A percentile compares a stretch with the other conserved stretches of the same genome.
These are phyloP conservation scores for Cornus controversa DNA, from an alignment of 148 eudicot species.

Conservation along the genomic window DNA sequence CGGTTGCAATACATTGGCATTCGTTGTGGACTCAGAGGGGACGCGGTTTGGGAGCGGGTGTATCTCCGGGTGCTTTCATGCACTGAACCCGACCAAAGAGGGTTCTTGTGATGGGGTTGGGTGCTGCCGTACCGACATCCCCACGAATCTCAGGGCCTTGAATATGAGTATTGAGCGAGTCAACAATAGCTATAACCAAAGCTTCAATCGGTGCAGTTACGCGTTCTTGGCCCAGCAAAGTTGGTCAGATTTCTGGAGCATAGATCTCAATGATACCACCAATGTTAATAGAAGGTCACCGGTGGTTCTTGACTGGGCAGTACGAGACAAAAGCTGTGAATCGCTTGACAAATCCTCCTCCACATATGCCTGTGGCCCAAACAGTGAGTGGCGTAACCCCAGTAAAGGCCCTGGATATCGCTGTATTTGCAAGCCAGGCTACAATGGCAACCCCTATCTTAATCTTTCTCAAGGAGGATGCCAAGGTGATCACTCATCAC, in stretches of 20 bases:
- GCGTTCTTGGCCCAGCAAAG: neutral
- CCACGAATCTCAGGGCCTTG: neutral
- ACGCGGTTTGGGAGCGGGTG: too few species aligned
- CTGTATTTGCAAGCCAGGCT: neutral
- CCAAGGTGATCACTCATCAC: neutral
- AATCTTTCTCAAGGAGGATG: neutral
- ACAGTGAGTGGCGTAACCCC: neutral
- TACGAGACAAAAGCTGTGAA: neutral
- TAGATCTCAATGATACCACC: neutral
- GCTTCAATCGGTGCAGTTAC: neutral
- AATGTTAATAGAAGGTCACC: neutral
- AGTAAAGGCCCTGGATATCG: neutral
- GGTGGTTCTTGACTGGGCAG: neutral
- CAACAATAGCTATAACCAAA: neutral
- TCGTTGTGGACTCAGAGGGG: too few species aligned
- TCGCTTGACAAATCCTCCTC: neutral
- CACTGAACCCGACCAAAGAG: neutral
- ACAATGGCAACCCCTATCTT: neutral
- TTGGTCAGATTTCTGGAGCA: neutral
- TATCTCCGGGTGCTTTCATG: neutral
- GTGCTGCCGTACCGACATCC: neutral
- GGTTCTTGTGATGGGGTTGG: neutral
- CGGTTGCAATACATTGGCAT: too few species aligned
- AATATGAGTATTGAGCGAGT: neutral
- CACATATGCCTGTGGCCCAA: neutral